Evolutionary conservation across 768 basidiomycete genomes (phyloP).

Genomic region (Xerocomellus dryophilus): DNA sequence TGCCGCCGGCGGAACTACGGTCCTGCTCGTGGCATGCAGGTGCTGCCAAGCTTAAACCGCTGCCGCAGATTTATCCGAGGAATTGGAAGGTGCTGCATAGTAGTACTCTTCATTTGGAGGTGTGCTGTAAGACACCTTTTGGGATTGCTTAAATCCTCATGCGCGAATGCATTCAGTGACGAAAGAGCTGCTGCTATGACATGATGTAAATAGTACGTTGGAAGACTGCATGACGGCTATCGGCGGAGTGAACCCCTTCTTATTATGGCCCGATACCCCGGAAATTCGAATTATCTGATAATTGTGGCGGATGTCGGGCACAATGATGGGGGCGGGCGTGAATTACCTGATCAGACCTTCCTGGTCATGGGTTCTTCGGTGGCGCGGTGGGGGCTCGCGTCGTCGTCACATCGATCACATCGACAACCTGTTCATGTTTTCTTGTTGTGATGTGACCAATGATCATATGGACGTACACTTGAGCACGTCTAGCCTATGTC

Average conservation of each 20-base stretch:
- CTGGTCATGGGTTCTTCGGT: not conserved
- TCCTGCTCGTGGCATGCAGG: not conserved
- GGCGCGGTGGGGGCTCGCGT: constrained; percentile 9
- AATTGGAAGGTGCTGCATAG: not conserved
- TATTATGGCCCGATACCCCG: constrained; percentile 1
- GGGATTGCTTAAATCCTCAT: constrained; percentile 1
- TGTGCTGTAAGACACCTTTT: not conserved
- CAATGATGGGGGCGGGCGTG: constrained; percentile 8
- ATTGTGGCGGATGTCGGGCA: constrained; percentile 16
- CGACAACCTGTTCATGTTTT: not conserved
- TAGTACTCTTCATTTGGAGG: not conserved
- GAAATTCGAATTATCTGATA: constrained; percentile 6
- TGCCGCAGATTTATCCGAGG: not conserved
- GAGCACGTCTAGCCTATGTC: not conserved
- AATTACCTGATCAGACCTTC: not conserved
- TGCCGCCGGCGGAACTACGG: not conserved
- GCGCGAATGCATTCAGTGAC: not conserved
- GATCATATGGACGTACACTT: not conserved
- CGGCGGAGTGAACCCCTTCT: not conserved
- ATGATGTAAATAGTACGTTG: not conserved
- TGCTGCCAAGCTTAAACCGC: constrained; percentile 10
- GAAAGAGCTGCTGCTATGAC: not conserved
- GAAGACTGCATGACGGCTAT: not conserved
- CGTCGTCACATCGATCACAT: not conserved
- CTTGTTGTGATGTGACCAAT: constrained; percentile 1